A percentile compares a stretch with the other conserved stretches of the same genome.
phyloP scores from a whole-genome alignment of 306 rosid species.

The Biancaea sappan region DNA sequence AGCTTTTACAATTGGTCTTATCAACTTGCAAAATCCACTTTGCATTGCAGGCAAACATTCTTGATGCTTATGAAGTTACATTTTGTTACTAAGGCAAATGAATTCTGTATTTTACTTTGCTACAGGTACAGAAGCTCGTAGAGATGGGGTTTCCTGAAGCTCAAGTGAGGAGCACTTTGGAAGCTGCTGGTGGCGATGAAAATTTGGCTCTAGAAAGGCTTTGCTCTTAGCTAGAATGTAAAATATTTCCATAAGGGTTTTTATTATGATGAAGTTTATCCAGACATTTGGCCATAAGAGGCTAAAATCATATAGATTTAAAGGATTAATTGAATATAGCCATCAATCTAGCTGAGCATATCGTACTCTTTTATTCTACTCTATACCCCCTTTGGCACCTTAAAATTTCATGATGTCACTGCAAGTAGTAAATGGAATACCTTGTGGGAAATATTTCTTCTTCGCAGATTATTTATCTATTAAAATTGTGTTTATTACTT shows the following conservation, averaged over 20 bases:
- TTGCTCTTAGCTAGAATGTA: conserved; percentile 49
- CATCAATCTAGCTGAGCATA: conserved; percentile 13
- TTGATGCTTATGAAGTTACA: background rate
- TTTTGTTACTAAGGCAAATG: background rate
- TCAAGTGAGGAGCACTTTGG: conserved; percentile 79
- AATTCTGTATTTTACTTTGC: conserved; percentile 8
- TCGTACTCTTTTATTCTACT: conserved; percentile 3
- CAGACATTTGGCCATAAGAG: conserved; percentile 19
- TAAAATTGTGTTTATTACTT: background rate
- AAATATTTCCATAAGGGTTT: conserved; percentile 22
- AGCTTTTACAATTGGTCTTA: conserved; percentile 12
- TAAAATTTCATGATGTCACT: background rate
- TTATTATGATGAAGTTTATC: conserved; percentile 27
- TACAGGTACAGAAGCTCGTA: conserved; percentile 81
- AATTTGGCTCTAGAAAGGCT: conserved; percentile 90
- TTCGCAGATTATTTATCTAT: background rate
- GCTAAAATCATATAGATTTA: conserved; percentile 30
- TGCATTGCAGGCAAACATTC: background rate
- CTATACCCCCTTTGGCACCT: background rate
- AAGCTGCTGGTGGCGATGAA: conserved; percentile 93
- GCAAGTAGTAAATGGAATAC: background rate
- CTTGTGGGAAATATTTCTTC: background rate
- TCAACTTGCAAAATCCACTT: background rate
- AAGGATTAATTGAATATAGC: conserved; percentile 35
- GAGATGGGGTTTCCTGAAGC: conserved; percentile 97